These are phyloP conservation scores for Groenewaldozyma sp. DNA, from an alignment of 1,139 yeast genomes.

Conservation along the genomic window DNA sequence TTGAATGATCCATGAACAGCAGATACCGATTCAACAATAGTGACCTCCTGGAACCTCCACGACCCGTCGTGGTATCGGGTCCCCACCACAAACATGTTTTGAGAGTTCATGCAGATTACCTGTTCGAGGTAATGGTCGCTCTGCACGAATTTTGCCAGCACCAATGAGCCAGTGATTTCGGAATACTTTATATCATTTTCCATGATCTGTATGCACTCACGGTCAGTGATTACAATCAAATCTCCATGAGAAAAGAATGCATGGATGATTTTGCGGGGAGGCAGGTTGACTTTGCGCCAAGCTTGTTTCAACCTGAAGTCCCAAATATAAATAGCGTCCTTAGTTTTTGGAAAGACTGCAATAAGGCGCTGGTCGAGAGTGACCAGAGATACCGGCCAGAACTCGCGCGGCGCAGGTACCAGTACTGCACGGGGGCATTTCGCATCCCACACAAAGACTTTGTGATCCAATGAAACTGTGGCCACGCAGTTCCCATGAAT, in stretches of 20 bases:
- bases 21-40: constrained; percentile 32
- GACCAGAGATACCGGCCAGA: constrained; percentile 63
- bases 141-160: constrained; percentile 5
- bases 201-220: too few relatives aligned
- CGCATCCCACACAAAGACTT: constrained; percentile 68
- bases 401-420: constrained; percentile 34
- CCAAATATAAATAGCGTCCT: constrained; percentile 13
- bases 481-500: constrained; percentile 49
- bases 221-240: constrained; percentile 18
- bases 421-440: constrained; percentile 6
- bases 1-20: constrained; percentile 6
- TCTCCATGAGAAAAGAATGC: constrained; percentile 18
- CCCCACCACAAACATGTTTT: neutral
- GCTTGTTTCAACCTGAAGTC: constrained; percentile 21
- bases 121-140: constrained; percentile 7
- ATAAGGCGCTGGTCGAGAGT: constrained; percentile 50
- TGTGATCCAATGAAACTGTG: constrained; percentile 66
- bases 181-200: constrained; percentile 9
- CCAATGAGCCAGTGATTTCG: neutral
- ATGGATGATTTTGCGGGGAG: constrained; percentile 11
- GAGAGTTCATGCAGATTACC: constrained; percentile 5
- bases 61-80: neutral
- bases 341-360: constrained; percentile 41
- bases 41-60: constrained; percentile 47
- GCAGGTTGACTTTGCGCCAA: neutral